A percentile compares a stretch with the other conserved stretches of the same genome.
Conservation (phyloP, 495 filamentous ascomycete species). For the Pyrenopolyporus hunteri region DNA sequence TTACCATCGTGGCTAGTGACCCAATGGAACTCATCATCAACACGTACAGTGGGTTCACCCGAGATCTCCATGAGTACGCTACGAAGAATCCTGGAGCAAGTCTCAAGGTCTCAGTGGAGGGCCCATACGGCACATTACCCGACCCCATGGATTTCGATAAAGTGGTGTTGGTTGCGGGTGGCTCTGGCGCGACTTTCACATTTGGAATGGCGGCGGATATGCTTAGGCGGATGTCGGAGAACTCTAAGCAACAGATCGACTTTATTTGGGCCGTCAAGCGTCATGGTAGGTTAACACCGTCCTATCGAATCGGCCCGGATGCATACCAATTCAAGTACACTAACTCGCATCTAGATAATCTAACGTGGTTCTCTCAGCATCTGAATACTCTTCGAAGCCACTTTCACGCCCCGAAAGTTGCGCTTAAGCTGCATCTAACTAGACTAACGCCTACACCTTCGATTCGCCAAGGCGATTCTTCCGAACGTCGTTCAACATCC, state of each 20-base stretch:
- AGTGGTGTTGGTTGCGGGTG: conserved; percentile 64
- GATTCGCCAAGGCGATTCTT: background rate
- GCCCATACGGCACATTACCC: conserved; percentile 63
- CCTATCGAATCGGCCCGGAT: background rate
- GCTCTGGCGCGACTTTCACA: conserved; percentile 64
- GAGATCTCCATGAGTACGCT: conserved; percentile 59
- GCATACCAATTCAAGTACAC: conserved; percentile 11
- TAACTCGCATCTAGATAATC: conserved; percentile 42
- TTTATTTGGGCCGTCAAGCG: conserved; percentile 62
- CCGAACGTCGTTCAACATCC: conserved; percentile 9
- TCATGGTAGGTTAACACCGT: conserved; percentile 48
- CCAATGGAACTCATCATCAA: conserved; percentile 62
- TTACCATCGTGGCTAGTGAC: conserved; percentile 61
- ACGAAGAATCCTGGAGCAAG: conserved; percentile 52
- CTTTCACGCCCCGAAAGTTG: conserved; percentile 51
- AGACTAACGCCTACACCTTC: conserved; percentile 7
- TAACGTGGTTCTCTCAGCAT: conserved; percentile 60
- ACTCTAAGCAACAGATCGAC: conserved; percentile 53
- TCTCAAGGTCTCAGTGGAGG: conserved; percentile 61
- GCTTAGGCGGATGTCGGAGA: conserved; percentile 50
- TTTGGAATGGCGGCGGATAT: conserved; percentile 60
- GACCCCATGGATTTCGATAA: conserved; percentile 63
- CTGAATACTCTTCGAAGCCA: conserved; percentile 50
- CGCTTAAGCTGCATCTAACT: conserved; percentile 56
- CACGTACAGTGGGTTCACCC: conserved; percentile 62